phyloP scores from a whole-genome alignment of 1,284 basidiomycete species.

The Vanrija sp. region DNA sequence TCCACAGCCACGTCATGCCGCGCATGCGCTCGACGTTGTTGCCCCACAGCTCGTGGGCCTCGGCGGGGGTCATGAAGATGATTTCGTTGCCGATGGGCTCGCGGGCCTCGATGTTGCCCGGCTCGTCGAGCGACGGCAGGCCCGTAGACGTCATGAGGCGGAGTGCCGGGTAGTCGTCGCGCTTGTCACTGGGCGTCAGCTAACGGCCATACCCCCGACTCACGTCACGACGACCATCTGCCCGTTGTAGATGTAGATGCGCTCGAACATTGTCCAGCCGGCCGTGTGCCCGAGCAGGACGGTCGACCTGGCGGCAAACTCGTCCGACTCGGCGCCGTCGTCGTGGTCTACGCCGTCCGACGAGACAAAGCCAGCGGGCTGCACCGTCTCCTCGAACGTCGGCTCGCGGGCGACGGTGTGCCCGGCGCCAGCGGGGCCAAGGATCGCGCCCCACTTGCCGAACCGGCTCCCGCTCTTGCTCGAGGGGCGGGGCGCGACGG shows the following conservation, averaged over 20 bases:
- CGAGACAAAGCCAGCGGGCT: constrained; percentile 12
- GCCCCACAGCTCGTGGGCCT: constrained; percentile 65
- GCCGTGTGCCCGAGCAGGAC: constrained; percentile 36
- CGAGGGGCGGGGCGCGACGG: not conserved
- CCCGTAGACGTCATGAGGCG: constrained; percentile 67
- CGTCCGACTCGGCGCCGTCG: constrained; percentile 28
- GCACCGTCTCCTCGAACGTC: constrained; percentile 7
- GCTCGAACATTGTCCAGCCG: constrained; percentile 47
- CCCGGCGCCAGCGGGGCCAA: not conserved
- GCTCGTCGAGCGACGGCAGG: constrained; percentile 57
- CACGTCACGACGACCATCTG: constrained; percentile 63
- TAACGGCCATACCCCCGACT: constrained; percentile 28
- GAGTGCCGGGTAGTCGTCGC: constrained; percentile 57
- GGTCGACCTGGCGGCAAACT: constrained; percentile 24
- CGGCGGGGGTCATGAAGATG: constrained; percentile 56
- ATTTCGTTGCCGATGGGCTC: constrained; percentile 61
- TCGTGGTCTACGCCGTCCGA: constrained; percentile 15
- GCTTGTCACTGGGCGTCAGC: constrained; percentile 22
- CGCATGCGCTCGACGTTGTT: constrained; percentile 61
- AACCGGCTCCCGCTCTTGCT: not conserved
- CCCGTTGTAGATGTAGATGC: constrained; percentile 67
- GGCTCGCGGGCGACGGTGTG: not conserved
- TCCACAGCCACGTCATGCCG: constrained; percentile 59
- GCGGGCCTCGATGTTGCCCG: constrained; percentile 61
- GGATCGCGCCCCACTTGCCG: not conserved